A percentile compares a stretch with the other conserved stretches of the same genome.
Conservation (phyloP, 331 rosid genomes). For the Saraca asoca region DNA sequence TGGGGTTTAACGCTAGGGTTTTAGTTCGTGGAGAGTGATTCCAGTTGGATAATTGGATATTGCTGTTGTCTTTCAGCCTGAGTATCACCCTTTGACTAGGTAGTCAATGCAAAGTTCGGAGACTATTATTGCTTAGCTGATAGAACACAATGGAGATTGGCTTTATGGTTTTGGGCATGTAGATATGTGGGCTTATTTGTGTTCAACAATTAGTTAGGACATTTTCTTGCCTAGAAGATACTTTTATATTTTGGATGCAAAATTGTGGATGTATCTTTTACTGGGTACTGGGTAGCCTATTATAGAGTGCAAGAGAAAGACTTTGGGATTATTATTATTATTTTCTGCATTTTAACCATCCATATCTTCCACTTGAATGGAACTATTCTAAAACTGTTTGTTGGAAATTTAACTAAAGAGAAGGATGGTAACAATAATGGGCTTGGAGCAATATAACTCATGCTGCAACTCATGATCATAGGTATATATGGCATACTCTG, state of each 20-base stretch:
- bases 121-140: not conserved
- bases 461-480: not conserved
- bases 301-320: not conserved
- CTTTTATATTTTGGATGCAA: not conserved
- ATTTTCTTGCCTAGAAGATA: not conserved
- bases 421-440: conserved; percentile 1
- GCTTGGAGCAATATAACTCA: not conserved
- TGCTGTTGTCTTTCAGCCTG: not conserved
- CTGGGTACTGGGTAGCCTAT: not conserved
- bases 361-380: not conserved
- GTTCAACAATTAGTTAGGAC: not conserved
- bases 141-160: not conserved
- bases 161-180: conserved; percentile 12
- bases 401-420: not conserved
- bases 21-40: not conserved
- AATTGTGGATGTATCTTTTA: not conserved
- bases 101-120: not conserved
- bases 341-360: not conserved
- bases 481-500: not conserved
- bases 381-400: not conserved
- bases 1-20: not conserved
- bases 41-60: not conserved
- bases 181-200: not conserved
- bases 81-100: not conserved
- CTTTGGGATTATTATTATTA: not conserved